These are phyloP conservation scores for Bolboschoenus planiculmis DNA, from an alignment of 176 grass and related monocot species.

Conservation along the genomic window DNA sequence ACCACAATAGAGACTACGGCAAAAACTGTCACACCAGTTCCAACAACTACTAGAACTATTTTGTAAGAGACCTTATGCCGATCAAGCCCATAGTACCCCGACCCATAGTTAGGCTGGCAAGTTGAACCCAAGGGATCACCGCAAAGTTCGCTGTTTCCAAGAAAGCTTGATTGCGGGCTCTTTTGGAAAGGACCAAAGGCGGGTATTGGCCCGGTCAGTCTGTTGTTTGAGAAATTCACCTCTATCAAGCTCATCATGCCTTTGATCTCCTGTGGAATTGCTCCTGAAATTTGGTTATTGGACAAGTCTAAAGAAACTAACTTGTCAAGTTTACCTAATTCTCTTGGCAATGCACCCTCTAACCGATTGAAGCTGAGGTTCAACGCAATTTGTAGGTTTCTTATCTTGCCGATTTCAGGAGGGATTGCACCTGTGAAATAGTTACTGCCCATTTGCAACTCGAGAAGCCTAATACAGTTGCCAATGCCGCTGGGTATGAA, in stretches of 20 bases:
- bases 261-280: slow-evolving; percentile 69
- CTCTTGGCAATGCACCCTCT: slow-evolving; percentile 45
- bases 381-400: slow-evolving; percentile 86
- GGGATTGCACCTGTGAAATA: slow-evolving; percentile 63
- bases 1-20: slow-evolving; percentile 57
- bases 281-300: slow-evolving; percentile 72
- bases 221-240: slow-evolving; percentile 90
- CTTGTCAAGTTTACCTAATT: slow-evolving; percentile 82
- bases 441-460: slow-evolving; percentile 72
- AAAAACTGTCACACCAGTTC: slow-evolving; percentile 75
- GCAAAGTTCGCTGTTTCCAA: slow-evolving; percentile 66
- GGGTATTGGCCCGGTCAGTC: slow-evolving; percentile 54
- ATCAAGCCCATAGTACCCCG: slow-evolving; percentile 40
- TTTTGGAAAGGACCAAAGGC: slow-evolving; percentile 83
- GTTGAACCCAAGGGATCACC: slow-evolving; percentile 58
- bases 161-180: slow-evolving; percentile 64
- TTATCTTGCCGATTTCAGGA: slow-evolving; percentile 74
- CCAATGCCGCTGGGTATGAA: slow-evolving; percentile 49
- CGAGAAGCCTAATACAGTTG: slow-evolving; percentile 51
- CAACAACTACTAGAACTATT: slow-evolving; percentile 63
- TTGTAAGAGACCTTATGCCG: slow-evolving; percentile 81
- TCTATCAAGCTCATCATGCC: slow-evolving; percentile 97
- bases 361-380: slow-evolving; percentile 93
- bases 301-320: slow-evolving; percentile 76
- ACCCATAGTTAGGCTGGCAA: slow-evolving; percentile 45